Evolutionary conservation across 2,329 filamentous ascomycete species (phyloP).

Genomic region (Boeremia exigua): DNA sequence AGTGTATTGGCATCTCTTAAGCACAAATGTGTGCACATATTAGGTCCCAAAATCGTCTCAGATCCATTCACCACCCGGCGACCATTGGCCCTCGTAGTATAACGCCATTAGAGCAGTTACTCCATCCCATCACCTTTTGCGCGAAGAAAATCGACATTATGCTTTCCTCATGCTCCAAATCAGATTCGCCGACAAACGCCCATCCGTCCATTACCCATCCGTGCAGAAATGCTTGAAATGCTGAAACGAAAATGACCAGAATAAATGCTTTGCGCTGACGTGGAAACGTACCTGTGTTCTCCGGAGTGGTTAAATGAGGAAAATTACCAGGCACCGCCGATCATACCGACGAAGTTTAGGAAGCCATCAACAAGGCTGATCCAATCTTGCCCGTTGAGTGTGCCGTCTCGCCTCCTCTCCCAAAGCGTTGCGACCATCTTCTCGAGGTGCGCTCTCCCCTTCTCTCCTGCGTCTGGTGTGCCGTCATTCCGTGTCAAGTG

Average conservation of each 20-base stretch:
- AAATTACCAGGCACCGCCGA: conserved; percentile 26
- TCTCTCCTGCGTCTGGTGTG: conserved; percentile 37
- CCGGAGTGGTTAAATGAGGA: background rate
- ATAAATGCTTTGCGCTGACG: background rate
- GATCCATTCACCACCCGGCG: too few relatives aligned
- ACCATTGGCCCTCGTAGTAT: too few relatives aligned
- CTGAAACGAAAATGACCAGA: conserved; percentile 13
- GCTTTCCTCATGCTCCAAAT: background rate
- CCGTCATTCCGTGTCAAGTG: conserved; percentile 44
- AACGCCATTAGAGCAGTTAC: too few relatives aligned
- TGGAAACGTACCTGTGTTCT: background rate
- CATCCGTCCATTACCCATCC: background rate
- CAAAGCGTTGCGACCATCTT: conserved; percentile 38
- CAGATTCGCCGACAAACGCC: background rate
- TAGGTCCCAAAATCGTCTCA: too few relatives aligned
- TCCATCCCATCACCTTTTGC: too few relatives aligned
- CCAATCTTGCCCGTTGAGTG: conserved; percentile 44
- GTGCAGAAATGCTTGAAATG: conserved; percentile 3
- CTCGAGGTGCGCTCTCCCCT: conserved; percentile 28
- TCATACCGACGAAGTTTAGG: conserved; percentile 38
- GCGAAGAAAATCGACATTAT: too few relatives aligned
- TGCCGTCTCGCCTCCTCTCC: conserved; percentile 41
- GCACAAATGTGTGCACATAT: too few relatives aligned
- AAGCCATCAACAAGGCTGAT: conserved; percentile 45
- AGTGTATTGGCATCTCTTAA: too few relatives aligned